These are phyloP conservation scores for Cutaneotrichosporon cutaneum DNA, from an alignment of 1,284 basidiomycete genomes.

Conservation along the genomic window DNA sequence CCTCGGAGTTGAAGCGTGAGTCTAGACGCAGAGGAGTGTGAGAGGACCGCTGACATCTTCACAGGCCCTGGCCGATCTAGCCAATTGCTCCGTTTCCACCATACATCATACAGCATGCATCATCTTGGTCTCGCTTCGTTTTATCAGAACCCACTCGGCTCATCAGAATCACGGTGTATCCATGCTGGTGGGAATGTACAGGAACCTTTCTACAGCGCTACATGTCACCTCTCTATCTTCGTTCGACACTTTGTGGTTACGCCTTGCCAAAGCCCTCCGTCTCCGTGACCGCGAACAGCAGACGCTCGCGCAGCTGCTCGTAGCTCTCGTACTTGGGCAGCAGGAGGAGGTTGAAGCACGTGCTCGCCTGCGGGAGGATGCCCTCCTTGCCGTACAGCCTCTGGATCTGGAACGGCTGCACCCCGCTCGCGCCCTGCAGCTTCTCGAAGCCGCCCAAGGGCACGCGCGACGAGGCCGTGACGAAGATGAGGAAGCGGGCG, in stretches of 20 bases:
- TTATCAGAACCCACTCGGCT: background rate
- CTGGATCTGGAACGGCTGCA: constrained; percentile 96
- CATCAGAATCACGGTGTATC: constrained; percentile 6
- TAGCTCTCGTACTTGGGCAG: constrained; percentile 88
- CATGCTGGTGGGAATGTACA: constrained; percentile 9
- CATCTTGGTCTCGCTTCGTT: background rate
- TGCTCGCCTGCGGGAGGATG: constrained; percentile 51
- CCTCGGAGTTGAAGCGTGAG: constrained; percentile 2
- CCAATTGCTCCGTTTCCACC: no score
- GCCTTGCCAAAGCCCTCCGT: constrained; percentile 83
- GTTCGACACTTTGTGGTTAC: constrained; percentile 19
- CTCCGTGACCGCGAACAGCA: constrained; percentile 87
- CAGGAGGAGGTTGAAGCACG: constrained; percentile 61
- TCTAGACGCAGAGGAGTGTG: no score
- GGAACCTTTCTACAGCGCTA: constrained; percentile 4
- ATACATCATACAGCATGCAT: background rate
- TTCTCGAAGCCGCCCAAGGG: constrained; percentile 91
- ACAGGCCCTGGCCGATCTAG: background rate
- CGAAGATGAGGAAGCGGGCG: constrained; percentile 94
- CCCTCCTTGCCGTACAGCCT: constrained; percentile 58
- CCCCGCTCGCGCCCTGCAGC: constrained; percentile 88
- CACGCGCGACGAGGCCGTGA: constrained; percentile 87
- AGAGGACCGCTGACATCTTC: no score
- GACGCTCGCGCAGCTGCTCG: constrained; percentile 84
- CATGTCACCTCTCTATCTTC: background rate